Evolutionary conservation across 768 basidiomycete species (phyloP), one percentile per base, ranked within the genome.

Genomic region (Cyathus striatus): DNA sequence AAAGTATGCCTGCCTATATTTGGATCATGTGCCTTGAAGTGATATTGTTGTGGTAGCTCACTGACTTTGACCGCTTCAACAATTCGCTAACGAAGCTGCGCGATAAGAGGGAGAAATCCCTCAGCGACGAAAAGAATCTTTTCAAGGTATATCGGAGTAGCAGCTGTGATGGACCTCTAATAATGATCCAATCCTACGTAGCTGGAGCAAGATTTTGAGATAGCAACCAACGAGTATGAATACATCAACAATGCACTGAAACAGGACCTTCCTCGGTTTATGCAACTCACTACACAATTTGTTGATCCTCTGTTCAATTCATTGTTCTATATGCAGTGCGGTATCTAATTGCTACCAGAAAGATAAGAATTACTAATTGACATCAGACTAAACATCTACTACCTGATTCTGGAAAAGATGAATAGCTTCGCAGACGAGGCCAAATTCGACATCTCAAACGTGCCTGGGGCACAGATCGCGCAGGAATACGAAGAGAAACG

Each of bases 291-390:
- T 1, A 86, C 90, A 2, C 79, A 83, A 49, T 97, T 97, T 65
- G 90, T 98, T 58, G 86, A 94, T 51, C 96, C 96, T 1, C 70
- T 98, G n/a, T 99, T 97, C 78, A 86, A 95, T 54, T 95, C 92
- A 14, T 93, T 93, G 75, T 99, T 87, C 73, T 99, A 95, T 63
- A 97, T 99, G 93, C 92, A 98, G 91, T 34, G 18, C 22, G 13
- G 38, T 32, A 10, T 40, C 32, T 16, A 22, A 18, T 41, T 41
- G 22, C 24, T 44, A 24, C 18, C 38, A 27, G 12, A 49, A 39
- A 23, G 22, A 38, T 40, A 46, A 43, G 27, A 16, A 35, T 20
- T 20, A 16, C 18, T 30, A 36, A 18, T 21, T 24, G 10, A 21
- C 24, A 38, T 17, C 49, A 95, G 91, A 65, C 71, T 95, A 52